Conservation (phyloP, 371 early-diverging fungal genomes). For the Batkoa obscura region DNA sequence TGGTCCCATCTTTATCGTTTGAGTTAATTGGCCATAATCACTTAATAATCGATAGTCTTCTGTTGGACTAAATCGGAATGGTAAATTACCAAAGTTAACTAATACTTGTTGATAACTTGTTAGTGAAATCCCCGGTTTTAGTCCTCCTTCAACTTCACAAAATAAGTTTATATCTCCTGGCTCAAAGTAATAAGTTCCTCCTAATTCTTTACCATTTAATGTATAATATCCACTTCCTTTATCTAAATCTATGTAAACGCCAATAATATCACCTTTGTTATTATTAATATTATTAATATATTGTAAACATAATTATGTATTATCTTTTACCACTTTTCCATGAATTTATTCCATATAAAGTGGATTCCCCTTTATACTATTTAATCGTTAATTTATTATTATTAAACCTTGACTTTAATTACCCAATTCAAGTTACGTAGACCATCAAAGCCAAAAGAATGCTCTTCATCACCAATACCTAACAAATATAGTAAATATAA, state of each 20-base stretch:
- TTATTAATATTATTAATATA: too few species aligned
- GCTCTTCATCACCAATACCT: constrained; percentile 46
- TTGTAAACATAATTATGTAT: too few species aligned
- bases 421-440: constrained; percentile 40
- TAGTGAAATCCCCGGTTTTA: background rate
- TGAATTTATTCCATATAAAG: background rate
- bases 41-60: background rate
- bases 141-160: background rate
- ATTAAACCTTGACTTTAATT: background rate
- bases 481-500: too few species aligned
- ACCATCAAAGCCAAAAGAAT: constrained; percentile 55
- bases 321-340: too few species aligned
- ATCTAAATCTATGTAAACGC: background rate
- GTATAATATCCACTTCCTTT: background rate
- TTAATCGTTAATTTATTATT: too few species aligned
- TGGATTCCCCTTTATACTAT: background rate
- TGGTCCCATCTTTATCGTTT: background rate
- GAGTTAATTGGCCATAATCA: background rate
- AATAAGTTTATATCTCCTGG: background rate
- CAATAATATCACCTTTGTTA: constrained; percentile 1
- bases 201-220: background rate
- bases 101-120: background rate
- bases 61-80: background rate
- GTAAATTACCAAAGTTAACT: background rate
- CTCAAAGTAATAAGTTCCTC: background rate